Evolutionary conservation across 176 grass and related monocot species (phyloP), one percentile per base, ranked within the genome.

Genomic region (Alloteropsis semialata): DNA sequence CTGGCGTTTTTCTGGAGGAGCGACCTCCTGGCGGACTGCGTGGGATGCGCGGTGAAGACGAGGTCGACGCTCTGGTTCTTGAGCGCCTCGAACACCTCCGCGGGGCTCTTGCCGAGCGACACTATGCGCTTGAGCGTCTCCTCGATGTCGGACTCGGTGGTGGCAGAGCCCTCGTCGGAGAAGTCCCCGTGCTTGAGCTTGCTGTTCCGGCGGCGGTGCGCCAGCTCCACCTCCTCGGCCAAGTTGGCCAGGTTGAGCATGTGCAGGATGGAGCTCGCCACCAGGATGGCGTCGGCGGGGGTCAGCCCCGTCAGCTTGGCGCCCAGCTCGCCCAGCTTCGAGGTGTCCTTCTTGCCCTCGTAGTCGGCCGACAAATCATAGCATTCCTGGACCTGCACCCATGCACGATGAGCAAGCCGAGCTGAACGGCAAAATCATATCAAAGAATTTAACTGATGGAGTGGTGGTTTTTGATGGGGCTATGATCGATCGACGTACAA

Each of bases 171-270:
- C 84, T 97, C 94, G 76, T 97, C 92, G 4, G 58, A 55, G 73
- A 97, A 89, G 69, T 81, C 84, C 27, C 89, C 92, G 18, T 56
- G 80, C 62, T 84, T 91, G 63, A 90, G 75, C 84, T 97, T 97
- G 87, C 81, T 92, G 87, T 84, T 92, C 83, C 85, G 53, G 71
- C 84, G 84, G 54, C 92, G 88, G 51, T 90, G 63, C 3, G 89
- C 92, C 18, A 97, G 90, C 90, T 97, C 87, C 39, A 97, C 92
- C 75, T 94, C 92, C 87, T 97, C 94, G 24, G 94, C 94, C 44
- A 97, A 61, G 76, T 97, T 97, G 67, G 91, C 87, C 2, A 97
- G 84, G 83, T 97, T 97, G 77, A 97, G 94, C 94, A 97, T 97
- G 85, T 97, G 88, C 41, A 83, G 88, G 90, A 94, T 89, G 49